Base-by-base conservation (phyloP, 2,329 filamentous ascomycete genomes). In the Penicillium sp. region DNA sequence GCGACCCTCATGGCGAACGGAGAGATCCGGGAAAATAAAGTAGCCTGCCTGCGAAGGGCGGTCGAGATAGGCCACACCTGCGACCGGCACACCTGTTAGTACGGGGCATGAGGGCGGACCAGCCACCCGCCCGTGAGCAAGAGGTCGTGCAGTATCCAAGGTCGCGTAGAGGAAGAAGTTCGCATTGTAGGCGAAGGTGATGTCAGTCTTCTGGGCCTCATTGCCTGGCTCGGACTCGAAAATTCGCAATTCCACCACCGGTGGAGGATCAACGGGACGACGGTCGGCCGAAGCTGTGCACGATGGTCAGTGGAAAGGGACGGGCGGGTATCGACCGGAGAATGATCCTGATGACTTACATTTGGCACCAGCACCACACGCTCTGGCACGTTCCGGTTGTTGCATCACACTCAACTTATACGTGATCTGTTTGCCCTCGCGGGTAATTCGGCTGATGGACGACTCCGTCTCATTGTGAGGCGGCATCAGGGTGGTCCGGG, bases 141-240 rank as follows among this genome's bases (percentile, higher is more conserved):
- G 84, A 18, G 80, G 78, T 25, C 89, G 84, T 17, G 87, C 84
- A 53, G 86, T 81, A 59, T 95, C 88, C 42, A 98, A 74, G 4
- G 88, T 95, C 35, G 89, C 86, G 56, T 87, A 96, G 27, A 96
- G 80, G 68, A 98, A 96, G 76, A 96, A 96, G 67, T 94, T 95
- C 59, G 89, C 89, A 59, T 94, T 90, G 71, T 95, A 94, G 42
- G 80, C 77, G 56, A 94, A 94, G 2, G 92, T 96, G 56, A 88
- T 78, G 44, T 88, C 84, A 38, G 76, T 75, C 35, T 72, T 67
- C 32, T 77, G 73, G 15, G 80, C 72, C 16, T 80, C 76, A 39
- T 71, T 71, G 45, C 58, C 62, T 11, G 67, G 62, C 16, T 68
- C 62, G 7, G 65, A 85, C 59, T 95, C 85, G 54, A 80, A 87